A percentile compares a stretch with the other conserved stretches of the same genome.
Conservation (phyloP, 1,139 yeast genomes). For the Citeromyces siamensis region DNA sequence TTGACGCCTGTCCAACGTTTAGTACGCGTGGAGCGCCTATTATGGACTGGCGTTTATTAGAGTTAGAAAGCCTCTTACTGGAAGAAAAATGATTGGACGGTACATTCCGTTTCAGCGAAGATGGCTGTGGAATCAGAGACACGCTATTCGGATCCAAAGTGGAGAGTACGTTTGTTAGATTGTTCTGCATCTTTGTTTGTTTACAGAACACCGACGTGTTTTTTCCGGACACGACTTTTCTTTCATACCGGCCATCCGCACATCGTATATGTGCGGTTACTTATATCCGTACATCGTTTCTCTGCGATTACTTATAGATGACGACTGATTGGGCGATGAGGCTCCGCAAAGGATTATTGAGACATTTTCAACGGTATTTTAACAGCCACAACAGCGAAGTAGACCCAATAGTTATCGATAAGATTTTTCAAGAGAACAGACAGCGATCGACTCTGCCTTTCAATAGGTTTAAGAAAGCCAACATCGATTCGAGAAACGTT, state of each 20-base stretch:
- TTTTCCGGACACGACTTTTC: constrained; percentile 1
- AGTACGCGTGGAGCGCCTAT: constrained; percentile 6
- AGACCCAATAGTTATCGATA: constrained; percentile 16
- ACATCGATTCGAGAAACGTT: constrained; percentile 7
- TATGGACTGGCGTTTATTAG: constrained; percentile 5
- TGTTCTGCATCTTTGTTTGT: not conserved
- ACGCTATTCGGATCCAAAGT: constrained; percentile 5
- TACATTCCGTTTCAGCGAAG: not conserved
- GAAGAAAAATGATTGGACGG: not conserved
- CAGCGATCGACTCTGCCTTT: constrained; percentile 4
- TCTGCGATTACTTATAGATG: not conserved
- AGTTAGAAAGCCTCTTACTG: constrained; percentile 2
- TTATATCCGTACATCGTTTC: too few relatives aligned
- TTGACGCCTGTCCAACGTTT: constrained; percentile 5
- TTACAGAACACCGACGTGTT: not conserved
- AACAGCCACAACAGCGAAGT: constrained; percentile 9
- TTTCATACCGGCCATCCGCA: too few relatives aligned
- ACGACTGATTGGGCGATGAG: not conserved
- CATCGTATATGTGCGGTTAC: not conserved
- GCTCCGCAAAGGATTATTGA: not conserved
- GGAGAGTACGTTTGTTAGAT: constrained; percentile 2
- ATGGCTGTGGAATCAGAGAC: constrained; percentile 5
- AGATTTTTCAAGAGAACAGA: constrained; percentile 15
- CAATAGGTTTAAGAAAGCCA: not conserved
- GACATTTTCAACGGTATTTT: not conserved